Evolutionary conservation across 2,329 filamentous ascomycete species (phyloP).

Genomic region (Ophiostoma himal-ulmi): DNA sequence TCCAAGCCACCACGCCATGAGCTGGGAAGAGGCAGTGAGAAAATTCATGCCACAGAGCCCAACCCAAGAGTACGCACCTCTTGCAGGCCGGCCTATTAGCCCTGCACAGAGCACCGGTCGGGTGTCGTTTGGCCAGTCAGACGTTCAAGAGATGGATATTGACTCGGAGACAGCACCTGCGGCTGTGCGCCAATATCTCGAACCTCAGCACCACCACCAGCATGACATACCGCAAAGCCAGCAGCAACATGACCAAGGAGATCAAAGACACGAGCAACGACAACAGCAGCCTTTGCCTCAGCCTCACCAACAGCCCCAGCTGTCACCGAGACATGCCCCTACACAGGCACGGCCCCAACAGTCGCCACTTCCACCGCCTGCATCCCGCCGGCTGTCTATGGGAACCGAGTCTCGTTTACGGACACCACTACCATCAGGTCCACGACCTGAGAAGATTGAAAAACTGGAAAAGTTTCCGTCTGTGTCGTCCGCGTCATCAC

Average conservation of each 20-base stretch:
- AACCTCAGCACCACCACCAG: slow-evolving; percentile 16
- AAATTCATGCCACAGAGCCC: slow-evolving; percentile 52
- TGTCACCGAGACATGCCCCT: slow-evolving; percentile 3
- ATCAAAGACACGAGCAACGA: slow-evolving; percentile 14
- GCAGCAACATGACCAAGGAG: slow-evolving; percentile 13
- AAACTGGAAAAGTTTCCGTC: neutral
- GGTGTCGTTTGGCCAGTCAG: slow-evolving; percentile 39
- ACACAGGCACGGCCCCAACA: slow-evolving; percentile 3
- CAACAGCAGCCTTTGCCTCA: slow-evolving; percentile 5
- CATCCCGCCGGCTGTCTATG: slow-evolving; percentile 33
- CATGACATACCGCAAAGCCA: slow-evolving; percentile 3
- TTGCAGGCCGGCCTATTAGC: slow-evolving; percentile 36
- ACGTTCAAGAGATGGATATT: slow-evolving; percentile 52
- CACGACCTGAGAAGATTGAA: slow-evolving; percentile 46
- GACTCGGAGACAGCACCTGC: slow-evolving; percentile 36
- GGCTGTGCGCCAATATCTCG: slow-evolving; percentile 22
- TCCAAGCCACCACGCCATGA: slow-evolving; percentile 55
- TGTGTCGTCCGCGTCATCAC: slow-evolving; percentile 32
- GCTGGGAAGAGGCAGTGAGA: slow-evolving; percentile 52
- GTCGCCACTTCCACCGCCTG: slow-evolving; percentile 28
- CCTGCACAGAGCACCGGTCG: slow-evolving; percentile 36
- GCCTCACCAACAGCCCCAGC: slow-evolving; percentile 11
- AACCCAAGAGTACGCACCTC: slow-evolving; percentile 44
- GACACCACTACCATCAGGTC: slow-evolving; percentile 52
- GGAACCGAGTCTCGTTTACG: slow-evolving; percentile 46